Conservation (phyloP, 2,329 filamentous ascomycete genomes). For the Cordyceps pruinosa region DNA sequence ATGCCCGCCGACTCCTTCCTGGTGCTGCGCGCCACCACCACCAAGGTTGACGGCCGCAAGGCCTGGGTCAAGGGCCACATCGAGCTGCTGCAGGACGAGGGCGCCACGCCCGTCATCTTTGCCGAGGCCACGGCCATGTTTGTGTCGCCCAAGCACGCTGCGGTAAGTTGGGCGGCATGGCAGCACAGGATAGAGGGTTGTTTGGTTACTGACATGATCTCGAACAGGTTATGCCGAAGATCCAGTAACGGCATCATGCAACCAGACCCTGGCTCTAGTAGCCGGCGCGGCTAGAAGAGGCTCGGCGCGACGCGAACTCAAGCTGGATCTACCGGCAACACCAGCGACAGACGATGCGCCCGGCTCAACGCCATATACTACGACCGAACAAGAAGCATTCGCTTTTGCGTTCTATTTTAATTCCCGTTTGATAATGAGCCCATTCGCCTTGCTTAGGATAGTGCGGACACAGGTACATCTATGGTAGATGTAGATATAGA, state of each 20-base stretch:
- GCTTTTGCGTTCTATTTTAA: neutral
- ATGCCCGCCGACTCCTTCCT: constrained; percentile 68
- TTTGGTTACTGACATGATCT: neutral
- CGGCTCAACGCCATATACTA: neutral
- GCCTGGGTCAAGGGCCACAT: constrained; percentile 87
- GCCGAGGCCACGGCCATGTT: constrained; percentile 83
- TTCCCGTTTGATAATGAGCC: neutral
- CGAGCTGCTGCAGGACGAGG: constrained; percentile 62
- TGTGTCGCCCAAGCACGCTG: constrained; percentile 77
- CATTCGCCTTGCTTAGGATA: neutral
- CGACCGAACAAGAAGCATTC: neutral
- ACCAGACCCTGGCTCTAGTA: neutral
- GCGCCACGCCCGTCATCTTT: constrained; percentile 58
- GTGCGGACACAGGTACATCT: neutral
- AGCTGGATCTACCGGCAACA: neutral
- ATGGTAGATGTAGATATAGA: neutral
- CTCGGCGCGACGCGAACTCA: neutral
- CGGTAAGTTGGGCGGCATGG: constrained; percentile 46
- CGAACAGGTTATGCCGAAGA: constrained; percentile 2
- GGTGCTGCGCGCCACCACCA: constrained; percentile 72
- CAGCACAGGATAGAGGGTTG: neutral
- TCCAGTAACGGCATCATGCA: neutral
- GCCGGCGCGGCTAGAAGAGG: neutral
- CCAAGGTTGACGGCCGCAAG: constrained; percentile 84
- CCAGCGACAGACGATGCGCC: neutral